A percentile compares a stretch with the other conserved stretches of the same genome.
These are phyloP conservation scores for Aspergillus floridensis DNA, from an alignment of 2,329 filamentous ascomycete species.

Conservation along the genomic window DNA sequence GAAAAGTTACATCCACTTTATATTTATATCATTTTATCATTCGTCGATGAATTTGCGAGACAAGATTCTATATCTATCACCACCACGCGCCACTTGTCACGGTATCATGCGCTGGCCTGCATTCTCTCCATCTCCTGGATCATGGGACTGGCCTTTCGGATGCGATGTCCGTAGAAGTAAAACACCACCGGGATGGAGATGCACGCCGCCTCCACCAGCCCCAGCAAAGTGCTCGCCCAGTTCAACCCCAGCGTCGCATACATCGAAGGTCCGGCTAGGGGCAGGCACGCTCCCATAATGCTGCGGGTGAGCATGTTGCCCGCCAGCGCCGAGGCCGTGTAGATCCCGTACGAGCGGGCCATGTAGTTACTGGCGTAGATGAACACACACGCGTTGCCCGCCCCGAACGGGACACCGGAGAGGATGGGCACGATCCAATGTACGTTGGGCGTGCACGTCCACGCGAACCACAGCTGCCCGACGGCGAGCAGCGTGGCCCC, in stretches of 20 bases:
- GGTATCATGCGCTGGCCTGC: background rate
- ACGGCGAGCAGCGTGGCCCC: conserved; percentile 66
- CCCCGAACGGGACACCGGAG: conserved; percentile 75
- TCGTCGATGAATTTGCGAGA: no score
- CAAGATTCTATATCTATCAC: no score
- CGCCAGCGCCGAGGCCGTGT: conserved; percentile 72
- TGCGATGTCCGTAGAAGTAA: conserved; percentile 57
- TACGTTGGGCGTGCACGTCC: conserved; percentile 74
- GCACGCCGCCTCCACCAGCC: conserved; percentile 65
- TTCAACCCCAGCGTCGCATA: conserved; percentile 66
- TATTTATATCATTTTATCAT: no score
- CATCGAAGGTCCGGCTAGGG: conserved; percentile 70
- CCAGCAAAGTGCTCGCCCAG: conserved; percentile 73
- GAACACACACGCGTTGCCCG: conserved; percentile 71
- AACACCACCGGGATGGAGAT: conserved; percentile 77
- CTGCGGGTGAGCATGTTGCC: conserved; percentile 71
- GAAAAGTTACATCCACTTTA: no score
- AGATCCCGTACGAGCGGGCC: conserved; percentile 72
- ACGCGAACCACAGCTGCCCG: conserved; percentile 78
- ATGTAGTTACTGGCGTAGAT: conserved; percentile 78
- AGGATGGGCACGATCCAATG: conserved; percentile 77
- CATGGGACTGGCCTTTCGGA: conserved; percentile 52
- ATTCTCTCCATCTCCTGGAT: conserved; percentile 33
- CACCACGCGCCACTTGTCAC: no score
- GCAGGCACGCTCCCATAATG: conserved; percentile 67